Evolutionary conservation across 2,329 filamentous ascomycete genomes (phyloP).

Genomic region (Capronia coronata): DNA sequence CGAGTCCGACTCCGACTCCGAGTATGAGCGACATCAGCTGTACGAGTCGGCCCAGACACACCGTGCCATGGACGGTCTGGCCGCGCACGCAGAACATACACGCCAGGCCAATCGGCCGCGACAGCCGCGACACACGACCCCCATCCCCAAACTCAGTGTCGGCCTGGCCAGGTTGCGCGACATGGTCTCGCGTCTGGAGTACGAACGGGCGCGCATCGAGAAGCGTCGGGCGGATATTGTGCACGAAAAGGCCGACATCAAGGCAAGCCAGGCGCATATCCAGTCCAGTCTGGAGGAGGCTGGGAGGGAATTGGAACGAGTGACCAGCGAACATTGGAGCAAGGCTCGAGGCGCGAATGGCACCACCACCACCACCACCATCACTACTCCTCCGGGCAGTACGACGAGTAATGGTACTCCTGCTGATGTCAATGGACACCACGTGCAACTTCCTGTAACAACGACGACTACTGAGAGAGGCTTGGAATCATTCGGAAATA

Average conservation of each 20-base stretch:
- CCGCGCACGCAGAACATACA: constrained; percentile 12
- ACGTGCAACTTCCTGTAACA: background rate
- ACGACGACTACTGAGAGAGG: constrained; percentile 10
- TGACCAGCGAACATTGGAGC: constrained; percentile 12
- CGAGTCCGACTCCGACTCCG: constrained; percentile 46
- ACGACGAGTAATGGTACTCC: background rate
- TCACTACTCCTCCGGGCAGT: background rate
- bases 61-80: constrained; percentile 71
- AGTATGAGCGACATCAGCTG: constrained; percentile 61
- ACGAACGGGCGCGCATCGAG: constrained; percentile 18
- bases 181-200: constrained; percentile 18
- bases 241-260: constrained; percentile 20
- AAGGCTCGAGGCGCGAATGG: background rate
- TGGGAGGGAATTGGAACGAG: constrained; percentile 21
- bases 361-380: background rate
- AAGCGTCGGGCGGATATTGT: constrained; percentile 20
- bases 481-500: constrained; percentile 19
- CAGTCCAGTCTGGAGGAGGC: constrained; percentile 24
- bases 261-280: constrained; percentile 18
- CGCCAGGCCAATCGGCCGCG: constrained; percentile 19
- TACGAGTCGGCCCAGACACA: constrained; percentile 84
- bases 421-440: constrained; percentile 1
- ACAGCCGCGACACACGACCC: constrained; percentile 24
- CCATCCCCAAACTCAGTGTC: constrained; percentile 24
- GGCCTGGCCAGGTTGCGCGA: constrained; percentile 23